These are phyloP conservation scores for Agrocybe pediades DNA, from an alignment of 768 basidiomycete genomes.

Conservation along the genomic window DNA sequence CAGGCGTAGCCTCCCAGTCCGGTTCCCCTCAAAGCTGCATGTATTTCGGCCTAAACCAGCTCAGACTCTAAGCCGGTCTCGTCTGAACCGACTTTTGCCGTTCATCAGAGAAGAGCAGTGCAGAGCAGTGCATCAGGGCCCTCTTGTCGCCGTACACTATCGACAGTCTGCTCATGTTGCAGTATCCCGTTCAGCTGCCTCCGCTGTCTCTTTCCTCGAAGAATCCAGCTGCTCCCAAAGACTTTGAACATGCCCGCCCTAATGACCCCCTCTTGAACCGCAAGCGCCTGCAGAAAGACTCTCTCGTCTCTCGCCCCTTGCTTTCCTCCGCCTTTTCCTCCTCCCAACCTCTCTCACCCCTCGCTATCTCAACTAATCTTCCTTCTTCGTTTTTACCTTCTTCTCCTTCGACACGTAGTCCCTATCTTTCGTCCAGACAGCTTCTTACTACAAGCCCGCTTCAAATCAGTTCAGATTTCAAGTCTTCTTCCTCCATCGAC, in stretches of 20 bases:
- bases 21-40: constrained; percentile 32
- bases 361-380: constrained; percentile 35
- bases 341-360: constrained; percentile 36
- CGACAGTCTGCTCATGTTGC: constrained; percentile 53
- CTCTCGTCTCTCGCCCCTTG: constrained; percentile 20
- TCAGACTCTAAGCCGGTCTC: constrained; percentile 62
- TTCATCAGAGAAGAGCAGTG: neutral
- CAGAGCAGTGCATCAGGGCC: constrained; percentile 21
- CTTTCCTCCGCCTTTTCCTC: constrained; percentile 29
- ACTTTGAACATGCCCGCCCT: constrained; percentile 41
- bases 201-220: constrained; percentile 40
- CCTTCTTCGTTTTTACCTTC: constrained; percentile 15
- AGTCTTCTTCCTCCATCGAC: constrained; percentile 29
- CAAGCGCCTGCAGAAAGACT: constrained; percentile 43
- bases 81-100: constrained; percentile 44
- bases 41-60: constrained; percentile 38
- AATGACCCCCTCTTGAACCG: constrained; percentile 40
- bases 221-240: constrained; percentile 26
- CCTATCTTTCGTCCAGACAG: constrained; percentile 38
- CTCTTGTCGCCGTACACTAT: constrained; percentile 23
- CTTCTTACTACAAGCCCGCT: constrained; percentile 31
- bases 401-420: constrained; percentile 26
- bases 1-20: constrained; percentile 23
- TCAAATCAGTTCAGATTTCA: constrained; percentile 26
- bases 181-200: constrained; percentile 49